These are phyloP conservation scores for Torulaspora delbrueckii DNA, from an alignment of 805 yeast species.

Conservation along the genomic window DNA sequence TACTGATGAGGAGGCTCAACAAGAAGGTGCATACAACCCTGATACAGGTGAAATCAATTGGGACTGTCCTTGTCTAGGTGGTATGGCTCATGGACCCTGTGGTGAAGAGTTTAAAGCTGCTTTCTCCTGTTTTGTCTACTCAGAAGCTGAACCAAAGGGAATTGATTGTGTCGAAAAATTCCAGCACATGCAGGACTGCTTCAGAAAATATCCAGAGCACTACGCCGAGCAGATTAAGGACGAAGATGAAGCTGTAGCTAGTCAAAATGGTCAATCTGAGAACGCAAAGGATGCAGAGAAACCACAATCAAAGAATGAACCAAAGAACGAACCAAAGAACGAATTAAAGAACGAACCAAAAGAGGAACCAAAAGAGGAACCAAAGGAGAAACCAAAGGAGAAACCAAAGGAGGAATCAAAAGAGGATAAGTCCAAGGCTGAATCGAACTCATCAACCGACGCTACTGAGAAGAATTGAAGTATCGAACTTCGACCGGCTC, in stretches of 20 bases:
- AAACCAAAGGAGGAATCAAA: neutral
- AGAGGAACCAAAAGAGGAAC: constrained; percentile 1
- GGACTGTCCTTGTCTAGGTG: constrained; percentile 99
- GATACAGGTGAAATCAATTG: constrained; percentile 98
- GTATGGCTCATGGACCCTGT: constrained; percentile 98
- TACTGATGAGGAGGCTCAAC: constrained; percentile 38
- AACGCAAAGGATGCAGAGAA: constrained; percentile 23
- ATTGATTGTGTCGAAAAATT: constrained; percentile 90
- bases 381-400: neutral
- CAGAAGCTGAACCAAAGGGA: constrained; percentile 94
- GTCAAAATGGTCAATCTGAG: constrained; percentile 2
- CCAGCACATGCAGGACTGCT: constrained; percentile 88
- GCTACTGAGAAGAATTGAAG: neutral
- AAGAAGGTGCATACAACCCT: constrained; percentile 79
- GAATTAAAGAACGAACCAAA: neutral
- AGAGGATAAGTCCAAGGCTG: neutral
- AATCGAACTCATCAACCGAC: neutral
- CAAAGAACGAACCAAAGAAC: neutral
- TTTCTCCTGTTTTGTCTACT: constrained; percentile 89
- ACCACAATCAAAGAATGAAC: constrained; percentile 10
- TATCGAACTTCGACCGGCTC: neutral
- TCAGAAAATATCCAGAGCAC: constrained; percentile 86
- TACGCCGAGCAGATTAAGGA: constrained; percentile 88
- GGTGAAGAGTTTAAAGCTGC: constrained; percentile 95
- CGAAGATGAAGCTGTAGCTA: constrained; percentile 47